Base-by-base conservation (phyloP, 2,329 filamentous ascomycete genomes). In the Alternaria panax region DNA sequence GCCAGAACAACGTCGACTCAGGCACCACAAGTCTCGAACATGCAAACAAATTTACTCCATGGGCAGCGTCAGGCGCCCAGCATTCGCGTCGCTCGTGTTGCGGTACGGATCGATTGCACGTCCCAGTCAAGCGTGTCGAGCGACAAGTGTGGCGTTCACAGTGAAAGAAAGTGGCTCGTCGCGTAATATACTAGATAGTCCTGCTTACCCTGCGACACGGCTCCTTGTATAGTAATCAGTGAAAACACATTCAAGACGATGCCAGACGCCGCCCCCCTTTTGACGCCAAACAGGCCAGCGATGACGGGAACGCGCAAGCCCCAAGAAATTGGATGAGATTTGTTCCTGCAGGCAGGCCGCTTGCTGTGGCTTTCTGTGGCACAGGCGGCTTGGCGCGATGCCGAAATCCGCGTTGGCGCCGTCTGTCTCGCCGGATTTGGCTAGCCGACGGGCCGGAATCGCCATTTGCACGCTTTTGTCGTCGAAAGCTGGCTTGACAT, bases 391-490 rank as follows among this genome's bases (percentile, higher is more conserved):
- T 64, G 64, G 64, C 61, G 9, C 11, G 12, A 36, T 66, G 64
- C 64, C 64, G 64, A 50, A 42, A 54, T 30, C 64, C 63, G 63
- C 36, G 11, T 57, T 59, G 63, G 63, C 61, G 53, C 34, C 42
- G 51, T 34, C 27, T 11, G 11, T 20, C 53, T 58, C 53, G 43
- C 60, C 36, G 22, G 36, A n/a, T 28, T 11, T 16, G 50, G 60
- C 54, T 63, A 60, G 57, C 20, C 28, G 45, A 25, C 28, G 45
- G 45, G 18, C 34, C 55, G 18, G 11, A 52, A 45, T 47, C 14
- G 36, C 34, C 51, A 11, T 48, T 48, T 22, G 46, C 46, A 48
- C 18, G 24, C 27, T 28, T 28, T 24, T 12, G 20, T 52, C 12
- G 50, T 42, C 36, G 36, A 52, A 42, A 41, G 47, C 36, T 32